These are phyloP conservation scores for Terfezia claveryi DNA, from an alignment of 495 filamentous ascomycete genomes.

Conservation along the genomic window DNA sequence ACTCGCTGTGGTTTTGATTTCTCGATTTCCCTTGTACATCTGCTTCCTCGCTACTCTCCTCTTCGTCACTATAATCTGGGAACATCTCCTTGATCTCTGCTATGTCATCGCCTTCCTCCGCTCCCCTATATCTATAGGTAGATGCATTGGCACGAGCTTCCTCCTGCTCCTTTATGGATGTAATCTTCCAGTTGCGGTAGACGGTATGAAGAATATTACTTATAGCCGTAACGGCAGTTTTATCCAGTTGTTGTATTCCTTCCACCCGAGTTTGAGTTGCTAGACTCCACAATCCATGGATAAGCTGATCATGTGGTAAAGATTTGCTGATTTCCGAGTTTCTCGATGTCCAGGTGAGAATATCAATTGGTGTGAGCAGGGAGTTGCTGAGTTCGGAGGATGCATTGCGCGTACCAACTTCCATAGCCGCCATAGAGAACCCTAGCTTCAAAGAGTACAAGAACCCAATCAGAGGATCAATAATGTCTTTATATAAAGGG, in stretches of 20 bases:
- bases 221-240: slow-evolving; percentile 2
- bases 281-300: slow-evolving; percentile 7
- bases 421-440: slow-evolving; percentile 34
- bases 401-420: slow-evolving; percentile 6
- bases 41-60: slow-evolving; percentile 12
- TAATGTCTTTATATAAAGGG: slow-evolving; percentile 64
- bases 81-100: slow-evolving; percentile 60
- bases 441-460: slow-evolving; percentile 61
- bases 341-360: slow-evolving; percentile 21
- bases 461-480: slow-evolving; percentile 55
- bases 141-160: slow-evolving; percentile 46
- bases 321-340: not conserved
- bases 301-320: not conserved
- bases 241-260: slow-evolving; percentile 1
- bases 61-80: slow-evolving; percentile 42
- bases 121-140: slow-evolving; percentile 63
- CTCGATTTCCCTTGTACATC: slow-evolving; percentile 9
- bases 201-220: slow-evolving; percentile 38
- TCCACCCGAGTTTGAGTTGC: slow-evolving; percentile 7
- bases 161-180: slow-evolving; percentile 49
- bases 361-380: slow-evolving; percentile 10
- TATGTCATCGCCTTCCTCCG: slow-evolving; percentile 53
- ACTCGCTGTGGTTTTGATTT: slow-evolving; percentile 23
- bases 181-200: slow-evolving; percentile 55
- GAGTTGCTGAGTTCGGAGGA: not conserved